Base-by-base conservation (phyloP, 768 basidiomycete species). In the Trametes coccinea region DNA sequence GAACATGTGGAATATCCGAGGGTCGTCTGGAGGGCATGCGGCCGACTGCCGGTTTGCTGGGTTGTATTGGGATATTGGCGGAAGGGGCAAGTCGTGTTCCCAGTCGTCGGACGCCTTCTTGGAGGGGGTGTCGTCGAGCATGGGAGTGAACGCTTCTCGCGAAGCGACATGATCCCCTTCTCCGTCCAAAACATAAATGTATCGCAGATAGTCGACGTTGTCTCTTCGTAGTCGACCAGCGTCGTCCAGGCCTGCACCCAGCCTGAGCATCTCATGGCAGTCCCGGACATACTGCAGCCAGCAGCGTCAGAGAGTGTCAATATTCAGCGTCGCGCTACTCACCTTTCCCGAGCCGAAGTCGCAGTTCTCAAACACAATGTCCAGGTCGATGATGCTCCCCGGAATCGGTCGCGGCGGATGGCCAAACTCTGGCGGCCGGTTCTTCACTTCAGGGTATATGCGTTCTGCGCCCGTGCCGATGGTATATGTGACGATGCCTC, bases 1-100 rank as follows among this genome's bases (percentile, higher is more conserved):
- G 79, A 97, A 99, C 88, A 98, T 97, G 76, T 99, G 97, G 80
- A 96, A 98, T 40, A 98, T 76, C 31, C 92, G 85, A 5, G 93
- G 89, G 67, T 90, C 85, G 65, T 92, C 88, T 0, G 88, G 82
- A 69, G 97, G 93, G 74, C 97, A 99, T 2, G 62, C 46, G 6
- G 82, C 71, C 41, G 85, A 79, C 51, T 47, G 51, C 5, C 52
- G 61, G 46, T 85, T 79, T 62, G 84, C 81, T 0, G 88, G 81
- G 44, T 76, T 77, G 69, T 90, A 84, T 22, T 78, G 73, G 9
- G 82, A 72, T 5, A 84, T 78, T 7, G 79, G 72, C 33, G 83
- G 79, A 8, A 87, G 79, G 5, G 63, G 63, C 9, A 90, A 67
- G 41, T 78, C 75, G 13, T 76, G 62, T 70, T 92, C 89, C 85